Evolutionary conservation across 208 protist species (phyloP).

Genomic region (Crithidia expoeki): DNA sequence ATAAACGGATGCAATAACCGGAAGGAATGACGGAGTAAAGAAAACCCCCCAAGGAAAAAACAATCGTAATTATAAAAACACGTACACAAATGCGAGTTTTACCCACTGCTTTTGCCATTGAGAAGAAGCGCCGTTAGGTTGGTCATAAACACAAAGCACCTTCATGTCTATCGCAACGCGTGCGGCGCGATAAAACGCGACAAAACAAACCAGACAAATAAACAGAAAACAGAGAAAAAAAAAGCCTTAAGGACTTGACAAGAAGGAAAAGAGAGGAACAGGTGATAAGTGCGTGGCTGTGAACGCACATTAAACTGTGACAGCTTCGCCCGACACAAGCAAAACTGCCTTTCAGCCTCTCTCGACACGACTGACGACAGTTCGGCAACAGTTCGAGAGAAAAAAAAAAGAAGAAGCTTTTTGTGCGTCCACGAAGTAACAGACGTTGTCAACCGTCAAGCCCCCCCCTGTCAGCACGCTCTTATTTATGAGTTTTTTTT

Average conservation of each 20-base stretch:
- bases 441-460: too few species aligned
- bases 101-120: background rate
- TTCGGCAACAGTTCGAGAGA: too few species aligned
- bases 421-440: background rate
- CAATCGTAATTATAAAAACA: too few species aligned
- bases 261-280: constrained; percentile 4
- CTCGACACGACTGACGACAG: too few species aligned
- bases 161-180: background rate
- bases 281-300: background rate
- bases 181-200: too few species aligned
- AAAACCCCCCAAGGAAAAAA: too few species aligned
- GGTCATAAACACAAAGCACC: background rate
- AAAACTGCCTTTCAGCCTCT: background rate
- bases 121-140: background rate
- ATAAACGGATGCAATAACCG: background rate
- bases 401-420: too few species aligned
- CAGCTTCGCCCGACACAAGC: background rate
- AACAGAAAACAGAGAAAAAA: constrained; percentile 2
- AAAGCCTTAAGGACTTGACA: background rate
- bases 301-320: background rate
- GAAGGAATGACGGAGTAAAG: too few species aligned
- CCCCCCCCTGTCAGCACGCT: too few species aligned
- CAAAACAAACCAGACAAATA: too few species aligned
- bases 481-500: too few species aligned
- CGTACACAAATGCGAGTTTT: too few species aligned